Evolutionary conservation across 164 flowering plant species (phyloP), one percentile per base, ranked within the genome.

Genomic region (Buxus sempervirens): DNA sequence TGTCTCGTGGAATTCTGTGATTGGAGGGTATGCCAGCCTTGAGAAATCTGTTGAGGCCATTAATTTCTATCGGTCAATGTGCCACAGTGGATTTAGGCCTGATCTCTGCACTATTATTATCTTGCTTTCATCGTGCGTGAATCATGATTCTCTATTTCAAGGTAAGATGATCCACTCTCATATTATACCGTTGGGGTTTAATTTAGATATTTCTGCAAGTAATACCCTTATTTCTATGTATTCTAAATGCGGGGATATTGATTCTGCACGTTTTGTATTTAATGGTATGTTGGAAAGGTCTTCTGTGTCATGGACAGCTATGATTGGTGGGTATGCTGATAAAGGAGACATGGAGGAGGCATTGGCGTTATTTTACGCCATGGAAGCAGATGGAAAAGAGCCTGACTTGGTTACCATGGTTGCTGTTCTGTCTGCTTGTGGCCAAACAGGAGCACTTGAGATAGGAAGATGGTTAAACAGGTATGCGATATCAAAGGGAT

Each of bases 1-100:
- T 0, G 72, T 84, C 26, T 82, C 86, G 0, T 84, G 88, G 88
- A 84, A 82, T 74, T 70, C 81, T n/a, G 9, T 81, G 71, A 76
- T 84, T 22, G 73, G 73, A 21, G 85, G 72, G n/a, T 79, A 48
- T 57, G 75, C 80, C 4, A 41, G 54, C 38, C 27, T 20, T 54
- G 72, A 41, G 25, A 68, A 69, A 10, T 54, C 24, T 58, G 0
- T 19, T n/a, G 69, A 70, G 58, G 73, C 76, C 3, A 7, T 81
- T 24, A 25, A 21, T 18, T 38, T 69, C 20, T 84, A 77, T 56
- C 45, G 41, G 25, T 0, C 19, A 54, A 76, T 81, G 86, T 32
- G 79, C 45, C 1, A 16, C 60, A 75, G 65, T 64, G 82, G 78
- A 38, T 65, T 58, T 72, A 65, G 59, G 62, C 83, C 86, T 5